Evolutionary conservation across 768 basidiomycete genomes (phyloP), one percentile per base, ranked within the genome.

Genomic region (Mycena indigotica): DNA sequence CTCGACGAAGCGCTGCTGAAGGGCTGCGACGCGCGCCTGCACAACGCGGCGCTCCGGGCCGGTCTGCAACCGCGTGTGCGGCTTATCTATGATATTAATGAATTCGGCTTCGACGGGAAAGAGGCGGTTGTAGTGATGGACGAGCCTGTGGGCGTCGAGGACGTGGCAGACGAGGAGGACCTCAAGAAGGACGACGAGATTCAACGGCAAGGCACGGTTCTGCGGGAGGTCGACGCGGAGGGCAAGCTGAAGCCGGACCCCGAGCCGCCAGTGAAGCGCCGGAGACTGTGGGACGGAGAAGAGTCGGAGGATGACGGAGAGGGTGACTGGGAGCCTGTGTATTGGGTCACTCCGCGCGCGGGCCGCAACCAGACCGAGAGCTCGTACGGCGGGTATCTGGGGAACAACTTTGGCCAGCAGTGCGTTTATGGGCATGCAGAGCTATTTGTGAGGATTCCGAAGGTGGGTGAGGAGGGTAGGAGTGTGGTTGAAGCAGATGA

Each of bases 351-450:
- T 0, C 32, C 19, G 23, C 50, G 50, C 16, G 52, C 28, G 13
- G 21, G 26, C 15, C 17, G 28, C 10, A 60, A 60, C n/a, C 24
- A 26, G 21, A 52, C 53, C 1, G 5, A 24, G 23, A 51, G 52
- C 25, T 17, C 30, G 1, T 54, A 48, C 2, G 16, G 44, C 12
- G 50, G 32, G 3, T 52, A 57, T 21, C 23, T 44, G 12, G 56
- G 56, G 3, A 57, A 57, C 44, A 25, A 57, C 1, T 50, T 28
- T 10, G 30, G 24, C 3, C 13, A 45, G 12, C n/a, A 12, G 16
- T 24, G 38, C 13, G n/a, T 57, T 21, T 57, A 57, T 28, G 56
- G 56, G 13, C 26, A 57, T 46, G 56, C 44, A 19, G 56, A 50
- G 16, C 30, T 57, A 23, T 57, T 57, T 28, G 41, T 57, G 3